A percentile compares a stretch with the other conserved stretches of the same genome.
These are phyloP conservation scores for Emericellopsis atlantica DNA, from an alignment of 2,329 filamentous ascomycete genomes.

Conservation along the genomic window DNA sequence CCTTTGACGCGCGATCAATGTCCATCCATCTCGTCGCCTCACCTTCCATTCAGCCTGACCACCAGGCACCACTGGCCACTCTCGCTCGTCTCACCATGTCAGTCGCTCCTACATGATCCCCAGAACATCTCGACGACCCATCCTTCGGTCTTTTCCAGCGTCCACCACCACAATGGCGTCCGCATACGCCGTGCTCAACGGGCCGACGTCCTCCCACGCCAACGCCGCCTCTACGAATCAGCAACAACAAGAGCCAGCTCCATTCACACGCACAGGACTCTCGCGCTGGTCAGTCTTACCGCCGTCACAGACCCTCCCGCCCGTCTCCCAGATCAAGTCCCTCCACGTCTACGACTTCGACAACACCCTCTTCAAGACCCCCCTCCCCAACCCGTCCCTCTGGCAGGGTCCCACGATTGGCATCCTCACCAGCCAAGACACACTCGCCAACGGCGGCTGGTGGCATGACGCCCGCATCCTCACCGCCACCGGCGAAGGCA, in stretches of 20 bases:
- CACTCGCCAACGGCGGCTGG: constrained; percentile 79
- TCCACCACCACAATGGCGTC: constrained; percentile 20
- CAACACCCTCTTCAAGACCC: constrained; percentile 89
- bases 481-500: constrained; percentile 70
- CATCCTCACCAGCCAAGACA: constrained; percentile 60
- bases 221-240: constrained; percentile 4
- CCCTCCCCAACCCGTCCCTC: constrained; percentile 75
- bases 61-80: no score
- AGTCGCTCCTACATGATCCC: no score
- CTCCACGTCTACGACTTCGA: constrained; percentile 98
- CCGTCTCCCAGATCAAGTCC: constrained; percentile 55
- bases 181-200: constrained; percentile 23
- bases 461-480: constrained; percentile 91
- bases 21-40: no score
- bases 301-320: constrained; percentile 56
- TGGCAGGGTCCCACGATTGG: constrained; percentile 76
- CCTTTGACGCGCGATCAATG: no score
- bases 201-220: constrained; percentile 12
- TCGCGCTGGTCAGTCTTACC: constrained; percentile 65
- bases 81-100: no score
- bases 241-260: constrained; percentile 4
- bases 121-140: no score
- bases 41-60: no score
- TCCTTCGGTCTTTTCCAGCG: no score
- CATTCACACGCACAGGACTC: constrained; percentile 57